A percentile compares a stretch with the other conserved stretches of the same genome.
Evolutionary conservation across 139 green algal species (phyloP).

Genomic region (Tetraselmis chui): DNA sequence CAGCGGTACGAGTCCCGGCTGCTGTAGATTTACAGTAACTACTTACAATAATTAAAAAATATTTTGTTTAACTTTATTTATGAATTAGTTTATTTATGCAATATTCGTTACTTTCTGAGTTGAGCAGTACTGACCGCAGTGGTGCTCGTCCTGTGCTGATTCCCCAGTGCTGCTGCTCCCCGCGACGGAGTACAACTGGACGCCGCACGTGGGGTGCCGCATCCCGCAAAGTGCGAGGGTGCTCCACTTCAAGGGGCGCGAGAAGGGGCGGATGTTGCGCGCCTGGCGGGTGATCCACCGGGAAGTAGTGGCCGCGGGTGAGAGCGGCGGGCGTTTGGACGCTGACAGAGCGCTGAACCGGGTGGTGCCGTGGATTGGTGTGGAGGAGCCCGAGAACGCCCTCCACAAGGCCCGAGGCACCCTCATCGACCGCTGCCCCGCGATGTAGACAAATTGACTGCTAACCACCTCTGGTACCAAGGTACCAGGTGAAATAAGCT

Average conservation of each 20-base stretch:
- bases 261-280: neutral
- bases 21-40: neutral
- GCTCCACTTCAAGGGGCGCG: neutral
- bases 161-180: neutral
- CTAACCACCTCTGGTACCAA: too few species aligned
- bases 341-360: neutral
- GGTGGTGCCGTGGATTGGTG: neutral
- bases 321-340: neutral
- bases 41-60: neutral
- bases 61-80: neutral
- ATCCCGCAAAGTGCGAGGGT: neutral
- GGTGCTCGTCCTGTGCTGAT: too few species aligned
- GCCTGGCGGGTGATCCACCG: neutral
- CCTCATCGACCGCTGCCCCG: neutral
- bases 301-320: neutral
- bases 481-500: too few species aligned
- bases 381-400: neutral
- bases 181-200: neutral
- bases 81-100: neutral
- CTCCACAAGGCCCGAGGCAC: neutral
- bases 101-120: neutral
- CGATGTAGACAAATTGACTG: too few species aligned
- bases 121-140: neutral
- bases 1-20: neutral
- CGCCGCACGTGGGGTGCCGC: neutral